Evolutionary conservation across 78 protist genomes (phyloP).

Genomic region (Dictyostelium brefeldianum): DNA sequence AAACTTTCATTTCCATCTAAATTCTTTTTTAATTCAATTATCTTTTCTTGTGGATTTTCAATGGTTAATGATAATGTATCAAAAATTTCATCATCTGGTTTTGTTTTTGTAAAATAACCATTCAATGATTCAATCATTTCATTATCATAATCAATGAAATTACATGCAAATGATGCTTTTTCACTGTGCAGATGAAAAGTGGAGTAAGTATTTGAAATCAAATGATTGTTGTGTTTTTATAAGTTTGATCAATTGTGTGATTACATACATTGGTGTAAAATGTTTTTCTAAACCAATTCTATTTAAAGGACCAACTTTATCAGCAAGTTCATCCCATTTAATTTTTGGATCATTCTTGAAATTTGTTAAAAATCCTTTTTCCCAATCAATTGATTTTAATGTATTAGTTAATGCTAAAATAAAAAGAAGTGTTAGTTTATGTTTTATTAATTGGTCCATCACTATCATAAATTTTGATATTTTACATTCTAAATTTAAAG

Average conservation of each 20-base stretch:
- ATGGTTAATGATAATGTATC: not conserved
- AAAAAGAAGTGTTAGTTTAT: not conserved
- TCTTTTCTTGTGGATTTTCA: not conserved
- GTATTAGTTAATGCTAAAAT: conserved; percentile 6
- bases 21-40: conserved; percentile 2
- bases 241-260: not conserved
- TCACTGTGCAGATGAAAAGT: not conserved
- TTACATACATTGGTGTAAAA: not conserved
- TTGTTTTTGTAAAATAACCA: not conserved
- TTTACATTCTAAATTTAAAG: not conserved
- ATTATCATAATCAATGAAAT: not conserved
- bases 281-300: conserved; percentile 11
- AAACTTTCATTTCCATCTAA: conserved; percentile 10
- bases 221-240: too few relatives aligned
- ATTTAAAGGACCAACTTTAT: not conserved
- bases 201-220: too few relatives aligned
- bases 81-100: conserved; percentile 13
- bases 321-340: not conserved
- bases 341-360: not conserved
- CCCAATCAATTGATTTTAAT: conserved; percentile 17
- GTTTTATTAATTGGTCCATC: too few relatives aligned
- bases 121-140: not conserved
- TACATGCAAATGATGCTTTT: conserved; percentile 3
- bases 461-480: not conserved
- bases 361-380: conserved; percentile 1